These are phyloP conservation scores for Taxawa tesnikishii DNA, from an alignment of 2,329 filamentous ascomycete genomes.

Conservation along the genomic window DNA sequence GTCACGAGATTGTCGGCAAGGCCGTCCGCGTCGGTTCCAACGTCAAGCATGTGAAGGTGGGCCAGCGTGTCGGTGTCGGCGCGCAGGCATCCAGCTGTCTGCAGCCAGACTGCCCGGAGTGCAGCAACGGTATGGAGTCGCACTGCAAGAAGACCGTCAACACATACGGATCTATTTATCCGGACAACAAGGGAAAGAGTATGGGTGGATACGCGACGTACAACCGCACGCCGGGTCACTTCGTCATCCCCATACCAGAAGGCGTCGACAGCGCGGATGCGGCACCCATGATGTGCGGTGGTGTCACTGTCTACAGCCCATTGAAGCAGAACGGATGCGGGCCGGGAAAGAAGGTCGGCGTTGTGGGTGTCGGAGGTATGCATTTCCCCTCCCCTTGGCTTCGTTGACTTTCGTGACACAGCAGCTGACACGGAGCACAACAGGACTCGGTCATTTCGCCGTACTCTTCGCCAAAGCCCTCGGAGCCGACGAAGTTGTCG, in stretches of 20 bases:
- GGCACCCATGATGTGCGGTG: slow-evolving; percentile 63
- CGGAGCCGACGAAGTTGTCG: slow-evolving; percentile 51
- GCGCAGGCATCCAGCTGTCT: slow-evolving; percentile 35
- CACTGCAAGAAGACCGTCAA: slow-evolving; percentile 16
- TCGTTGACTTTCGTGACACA: background rate
- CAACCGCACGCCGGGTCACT: slow-evolving; percentile 42
- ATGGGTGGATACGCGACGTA: slow-evolving; percentile 51
- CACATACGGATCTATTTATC: slow-evolving; percentile 19
- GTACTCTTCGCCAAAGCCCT: slow-evolving; percentile 58
- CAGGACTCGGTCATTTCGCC: slow-evolving; percentile 57
- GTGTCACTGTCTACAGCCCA: slow-evolving; percentile 60
- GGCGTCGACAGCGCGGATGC: slow-evolving; percentile 34
- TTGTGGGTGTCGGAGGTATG: slow-evolving; percentile 63
- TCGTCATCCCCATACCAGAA: slow-evolving; percentile 43
- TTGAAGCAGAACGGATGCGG: slow-evolving; percentile 53
- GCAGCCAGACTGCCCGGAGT: slow-evolving; percentile 35
- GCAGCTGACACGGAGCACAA: too few relatives aligned
- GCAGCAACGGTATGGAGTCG: slow-evolving; percentile 25
- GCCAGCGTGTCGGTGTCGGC: slow-evolving; percentile 36
- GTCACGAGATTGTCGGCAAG: slow-evolving; percentile 15
- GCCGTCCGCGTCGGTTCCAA: slow-evolving; percentile 14
- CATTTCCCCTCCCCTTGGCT: too few relatives aligned
- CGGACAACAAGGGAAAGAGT: slow-evolving; percentile 37
- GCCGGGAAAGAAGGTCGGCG: slow-evolving; percentile 55
- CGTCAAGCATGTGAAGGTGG: slow-evolving; percentile 15